These are phyloP conservation scores for Porpolomopsis calyptriformis DNA, from an alignment of 768 basidiomycete species.

Conservation along the genomic window DNA sequence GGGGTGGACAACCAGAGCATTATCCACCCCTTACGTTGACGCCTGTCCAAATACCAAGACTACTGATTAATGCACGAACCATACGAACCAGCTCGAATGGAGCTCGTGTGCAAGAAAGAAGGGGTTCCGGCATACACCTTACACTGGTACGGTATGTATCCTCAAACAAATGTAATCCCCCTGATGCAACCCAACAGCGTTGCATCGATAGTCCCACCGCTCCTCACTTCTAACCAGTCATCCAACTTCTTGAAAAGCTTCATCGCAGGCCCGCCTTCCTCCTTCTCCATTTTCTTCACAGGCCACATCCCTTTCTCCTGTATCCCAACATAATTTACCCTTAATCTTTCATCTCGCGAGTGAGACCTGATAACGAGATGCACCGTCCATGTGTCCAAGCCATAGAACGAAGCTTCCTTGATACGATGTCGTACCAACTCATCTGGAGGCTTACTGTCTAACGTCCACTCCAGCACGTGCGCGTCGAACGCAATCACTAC, in stretches of 20 bases:
- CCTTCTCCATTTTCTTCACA: slow-evolving; percentile 44
- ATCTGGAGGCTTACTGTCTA: slow-evolving; percentile 68
- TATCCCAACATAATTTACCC: slow-evolving; percentile 70
- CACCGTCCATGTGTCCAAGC: slow-evolving; percentile 59
- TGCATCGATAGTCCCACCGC: slow-evolving; percentile 55
- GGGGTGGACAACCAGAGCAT: too few species aligned
- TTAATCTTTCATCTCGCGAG: slow-evolving; percentile 26
- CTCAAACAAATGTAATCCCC: slow-evolving; percentile 37
- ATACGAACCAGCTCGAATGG: too few species aligned
- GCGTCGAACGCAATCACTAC: slow-evolving; percentile 84
- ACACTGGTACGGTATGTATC: too few species aligned
- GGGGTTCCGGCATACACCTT: too few species aligned
- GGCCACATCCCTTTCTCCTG: slow-evolving; percentile 84
- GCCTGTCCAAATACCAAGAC: too few species aligned
- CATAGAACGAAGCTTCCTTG: slow-evolving; percentile 86
- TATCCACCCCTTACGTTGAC: too few species aligned
- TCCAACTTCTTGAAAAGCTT: slow-evolving; percentile 66
- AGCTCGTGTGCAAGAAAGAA: too few species aligned
- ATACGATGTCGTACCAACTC: slow-evolving; percentile 76
- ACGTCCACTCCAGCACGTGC: slow-evolving; percentile 75
- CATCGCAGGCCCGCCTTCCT: slow-evolving; percentile 51
- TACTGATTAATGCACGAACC: too few species aligned
- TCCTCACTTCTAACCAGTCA: slow-evolving; percentile 57
- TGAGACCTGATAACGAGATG: slow-evolving; percentile 59
- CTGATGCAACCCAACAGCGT: slow-evolving; percentile 62